phyloP scores from a whole-genome alignment of 2,329 filamentous ascomycete species.

The Neopestalotiopsis sp. region DNA sequence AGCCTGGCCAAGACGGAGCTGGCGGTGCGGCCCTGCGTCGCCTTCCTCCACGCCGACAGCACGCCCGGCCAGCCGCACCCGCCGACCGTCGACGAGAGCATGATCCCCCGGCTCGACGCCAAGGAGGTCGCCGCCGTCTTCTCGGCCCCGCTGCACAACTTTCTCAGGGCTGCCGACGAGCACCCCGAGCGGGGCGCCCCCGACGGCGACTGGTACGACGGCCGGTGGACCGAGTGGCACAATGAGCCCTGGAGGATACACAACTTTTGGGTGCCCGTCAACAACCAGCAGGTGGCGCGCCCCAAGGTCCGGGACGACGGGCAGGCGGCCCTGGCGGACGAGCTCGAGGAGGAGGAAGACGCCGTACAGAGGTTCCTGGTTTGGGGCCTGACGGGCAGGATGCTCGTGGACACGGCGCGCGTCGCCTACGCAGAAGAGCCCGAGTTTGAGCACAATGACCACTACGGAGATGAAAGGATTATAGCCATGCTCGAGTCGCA shows the following conservation, averaged over 20 bases:
- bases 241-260: constrained; percentile 83
- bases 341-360: constrained; percentile 45
- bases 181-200: constrained; percentile 41
- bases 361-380: constrained; percentile 73
- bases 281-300: constrained; percentile 71
- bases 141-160: constrained; percentile 85
- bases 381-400: constrained; percentile 93
- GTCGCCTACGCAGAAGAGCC: constrained; percentile 84
- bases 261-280: constrained; percentile 88
- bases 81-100: constrained; percentile 67
- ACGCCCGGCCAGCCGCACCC: constrained; percentile 31
- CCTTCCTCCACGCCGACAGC: constrained; percentile 73
- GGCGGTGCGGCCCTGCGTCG: constrained; percentile 77
- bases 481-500: constrained; percentile 53
- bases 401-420: constrained; percentile 85
- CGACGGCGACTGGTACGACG: constrained; percentile 80
- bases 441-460: constrained; percentile 74
- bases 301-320: constrained; percentile 45
- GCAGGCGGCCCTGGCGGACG: constrained; percentile 31
- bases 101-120: constrained; percentile 83
- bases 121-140: constrained; percentile 95
- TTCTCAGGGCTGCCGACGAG: constrained; percentile 69
- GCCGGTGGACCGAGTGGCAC: constrained; percentile 82
- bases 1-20: constrained; percentile 76
- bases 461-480: constrained; percentile 59